Percentiles rank a stretch among this genome's conserved stretches.
Conservation (phyloP, 2,329 filamentous ascomycete genomes). For the Pseudogymnoascus destructans region DNA sequence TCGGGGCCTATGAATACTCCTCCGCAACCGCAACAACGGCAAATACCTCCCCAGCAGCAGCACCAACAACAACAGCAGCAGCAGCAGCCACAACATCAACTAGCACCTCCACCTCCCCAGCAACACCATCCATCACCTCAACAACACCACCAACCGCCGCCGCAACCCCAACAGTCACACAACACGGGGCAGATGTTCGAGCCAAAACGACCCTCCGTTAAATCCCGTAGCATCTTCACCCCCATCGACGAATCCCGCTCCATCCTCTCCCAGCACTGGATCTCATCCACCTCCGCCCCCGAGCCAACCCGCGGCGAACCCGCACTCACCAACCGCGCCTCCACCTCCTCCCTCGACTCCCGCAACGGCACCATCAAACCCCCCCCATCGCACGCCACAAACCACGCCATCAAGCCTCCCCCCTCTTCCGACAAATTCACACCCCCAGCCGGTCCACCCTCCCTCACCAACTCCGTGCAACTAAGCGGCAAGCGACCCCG, state of each 20-base stretch:
- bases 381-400: conserved; percentile 28
- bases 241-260: conserved; percentile 90
- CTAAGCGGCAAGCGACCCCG: conserved; percentile 55
- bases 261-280: conserved; percentile 72
- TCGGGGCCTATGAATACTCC: conserved; percentile 39
- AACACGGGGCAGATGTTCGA: conserved; percentile 39
- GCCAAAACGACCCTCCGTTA: conserved; percentile 38
- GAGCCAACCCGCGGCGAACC: conserved; percentile 21
- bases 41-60: conserved; percentile 45
- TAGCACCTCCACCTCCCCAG: conserved; percentile 14
- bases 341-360: conserved; percentile 31
- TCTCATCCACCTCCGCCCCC: conserved; percentile 42
- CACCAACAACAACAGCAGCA: conserved; percentile 37
- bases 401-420: conserved; percentile 27
- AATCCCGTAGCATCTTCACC: conserved; percentile 74
- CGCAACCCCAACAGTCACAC: conserved; percentile 37
- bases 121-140: conserved; percentile 21
- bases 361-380: conserved; percentile 41
- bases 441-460: conserved; percentile 40
- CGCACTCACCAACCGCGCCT: conserved; percentile 39
- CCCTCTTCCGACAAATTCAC: conserved; percentile 48
- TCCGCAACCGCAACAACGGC: conserved; percentile 37
- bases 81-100: conserved; percentile 27
- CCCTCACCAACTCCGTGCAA: conserved; percentile 64
- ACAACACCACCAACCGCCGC: conserved; percentile 24